phyloP scores from a whole-genome alignment of 352 stramenopile species.

The Pythium angustatum region DNA sequence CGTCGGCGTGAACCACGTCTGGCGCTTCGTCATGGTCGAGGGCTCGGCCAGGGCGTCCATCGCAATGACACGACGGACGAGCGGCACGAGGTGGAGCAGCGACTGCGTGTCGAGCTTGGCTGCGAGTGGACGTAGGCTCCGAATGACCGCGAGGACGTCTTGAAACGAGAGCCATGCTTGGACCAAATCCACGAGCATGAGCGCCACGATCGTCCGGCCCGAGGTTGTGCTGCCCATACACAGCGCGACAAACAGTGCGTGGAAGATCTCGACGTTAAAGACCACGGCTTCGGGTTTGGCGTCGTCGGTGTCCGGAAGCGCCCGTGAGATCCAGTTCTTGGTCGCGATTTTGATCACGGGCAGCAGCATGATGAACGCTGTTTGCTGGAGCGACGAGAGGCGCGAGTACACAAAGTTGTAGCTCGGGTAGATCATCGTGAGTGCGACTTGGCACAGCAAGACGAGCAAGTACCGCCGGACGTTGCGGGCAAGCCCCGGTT shows the following conservation, averaged over 20 bases:
- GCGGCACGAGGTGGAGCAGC: too few species aligned
- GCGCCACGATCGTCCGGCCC: neutral
- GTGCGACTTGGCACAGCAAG: slow-evolving; percentile 11
- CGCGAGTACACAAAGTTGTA: slow-evolving; percentile 22
- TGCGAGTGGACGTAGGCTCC: too few species aligned
- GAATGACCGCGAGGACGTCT: too few species aligned
- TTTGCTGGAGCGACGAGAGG: slow-evolving; percentile 8
- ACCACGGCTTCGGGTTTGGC: slow-evolving; percentile 26
- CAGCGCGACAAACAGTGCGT: slow-evolving; percentile 10
- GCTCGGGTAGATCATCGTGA: slow-evolving; percentile 23
- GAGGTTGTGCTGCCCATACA: slow-evolving; percentile 19
- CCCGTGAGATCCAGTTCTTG: slow-evolving; percentile 40
- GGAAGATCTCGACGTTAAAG: slow-evolving; percentile 22
- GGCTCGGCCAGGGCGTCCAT: too few species aligned
- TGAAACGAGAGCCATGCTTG: slow-evolving; percentile 15
- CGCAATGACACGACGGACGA: too few species aligned
- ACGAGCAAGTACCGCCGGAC: slow-evolving; percentile 6
- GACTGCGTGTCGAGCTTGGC: too few species aligned
- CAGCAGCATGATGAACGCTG: slow-evolving; percentile 28
- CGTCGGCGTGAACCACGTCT: too few species aligned
- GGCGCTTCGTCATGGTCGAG: too few species aligned
- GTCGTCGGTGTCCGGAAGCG: slow-evolving; percentile 25
- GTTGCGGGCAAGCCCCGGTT: neutral
- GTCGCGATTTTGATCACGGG: slow-evolving; percentile 38
- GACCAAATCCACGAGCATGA: slow-evolving; percentile 14